Evolutionary conservation across 148 eudicot species (phyloP).

Genomic region (Rhododendron henanense): DNA sequence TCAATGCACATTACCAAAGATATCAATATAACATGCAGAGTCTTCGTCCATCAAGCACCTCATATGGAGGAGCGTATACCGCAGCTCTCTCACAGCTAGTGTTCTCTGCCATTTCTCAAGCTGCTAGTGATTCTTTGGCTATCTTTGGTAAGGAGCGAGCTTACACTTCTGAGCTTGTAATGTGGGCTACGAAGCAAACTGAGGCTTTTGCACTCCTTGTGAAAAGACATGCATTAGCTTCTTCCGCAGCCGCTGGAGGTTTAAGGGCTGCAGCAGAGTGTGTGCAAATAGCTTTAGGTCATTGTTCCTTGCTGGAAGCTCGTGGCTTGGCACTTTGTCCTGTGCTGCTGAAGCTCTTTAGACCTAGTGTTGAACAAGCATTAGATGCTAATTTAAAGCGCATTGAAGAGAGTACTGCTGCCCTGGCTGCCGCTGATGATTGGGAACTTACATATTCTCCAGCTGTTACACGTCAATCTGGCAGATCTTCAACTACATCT

Average conservation of each 20-base stretch:
- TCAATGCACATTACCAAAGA: slow-evolving; percentile 85
- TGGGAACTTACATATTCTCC: slow-evolving; percentile 69
- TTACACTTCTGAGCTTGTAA: slow-evolving; percentile 89
- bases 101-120: slow-evolving; percentile 90
- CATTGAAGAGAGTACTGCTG: slow-evolving; percentile 91
- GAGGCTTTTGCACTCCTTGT: slow-evolving; percentile 85
- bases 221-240: slow-evolving; percentile 92
- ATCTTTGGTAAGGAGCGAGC: slow-evolving; percentile 86
- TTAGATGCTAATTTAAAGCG: slow-evolving; percentile 83
- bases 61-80: slow-evolving; percentile 99
- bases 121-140: slow-evolving; percentile 72
- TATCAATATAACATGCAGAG: slow-evolving; percentile 85
- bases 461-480: slow-evolving; percentile 47
- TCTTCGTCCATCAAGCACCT: slow-evolving; percentile 94
- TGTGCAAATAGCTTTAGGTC: slow-evolving; percentile 83
- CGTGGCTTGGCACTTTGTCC: slow-evolving; percentile 39
- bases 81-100: slow-evolving; percentile 96
- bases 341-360: background rate
- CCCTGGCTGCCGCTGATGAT: slow-evolving; percentile 90
- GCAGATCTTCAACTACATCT: slow-evolving; percentile 45
- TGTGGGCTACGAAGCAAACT: slow-evolving; percentile 92
- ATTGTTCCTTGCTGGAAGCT: slow-evolving; percentile 81
- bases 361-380: slow-evolving; percentile 40
- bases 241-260: slow-evolving; percentile 98
- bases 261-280: slow-evolving; percentile 98